Conservation (phyloP, 805 yeast genomes). For the Saccharomycopsis sp. region DNA sequence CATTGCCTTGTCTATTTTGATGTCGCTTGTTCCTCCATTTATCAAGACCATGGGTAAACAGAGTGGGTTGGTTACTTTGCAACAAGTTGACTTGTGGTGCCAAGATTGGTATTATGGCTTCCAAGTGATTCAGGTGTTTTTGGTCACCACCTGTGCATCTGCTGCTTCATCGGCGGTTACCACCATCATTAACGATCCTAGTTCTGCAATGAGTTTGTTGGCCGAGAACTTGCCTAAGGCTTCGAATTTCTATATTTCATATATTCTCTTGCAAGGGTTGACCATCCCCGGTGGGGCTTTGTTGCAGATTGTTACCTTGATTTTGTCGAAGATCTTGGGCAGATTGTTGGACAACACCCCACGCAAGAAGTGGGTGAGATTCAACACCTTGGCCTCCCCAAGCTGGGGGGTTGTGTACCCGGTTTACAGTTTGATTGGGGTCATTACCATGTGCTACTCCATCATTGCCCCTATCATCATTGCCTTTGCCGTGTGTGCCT, state of each 20-base stretch:
- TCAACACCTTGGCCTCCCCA: conserved; percentile 52
- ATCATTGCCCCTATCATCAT: conserved; percentile 69
- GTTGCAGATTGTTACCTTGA: conserved; percentile 64
- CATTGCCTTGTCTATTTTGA: conserved; percentile 66
- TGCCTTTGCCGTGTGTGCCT: conserved; percentile 55
- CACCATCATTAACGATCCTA: conserved; percentile 58
- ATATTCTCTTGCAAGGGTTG: conserved; percentile 74
- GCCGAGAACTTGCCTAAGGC: conserved; percentile 79
- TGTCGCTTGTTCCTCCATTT: conserved; percentile 80
- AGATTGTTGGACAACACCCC: conserved; percentile 76
- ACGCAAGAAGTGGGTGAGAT: conserved; percentile 82
- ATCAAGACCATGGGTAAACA: conserved; percentile 68
- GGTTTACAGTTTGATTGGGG: conserved; percentile 60
- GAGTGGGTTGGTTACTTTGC: conserved; percentile 63
- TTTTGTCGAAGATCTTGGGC: conserved; percentile 64
- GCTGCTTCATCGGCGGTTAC: conserved; percentile 70
- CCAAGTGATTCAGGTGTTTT: conserved; percentile 82
- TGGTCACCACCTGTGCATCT: conserved; percentile 77
- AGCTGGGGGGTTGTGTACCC: conserved; percentile 84
- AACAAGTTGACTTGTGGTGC: conserved; percentile 68
- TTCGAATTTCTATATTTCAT: conserved; percentile 81
- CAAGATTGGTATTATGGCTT: conserved; percentile 87
- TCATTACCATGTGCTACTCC: conserved; percentile 66
- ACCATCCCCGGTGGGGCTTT: conserved; percentile 67
- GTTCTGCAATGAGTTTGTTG: conserved; percentile 61